Evolutionary conservation across 129 eudicot species (phyloP), one percentile per base, ranked within the genome.

Genomic region (Chrysanthemum lavandulifolium): DNA sequence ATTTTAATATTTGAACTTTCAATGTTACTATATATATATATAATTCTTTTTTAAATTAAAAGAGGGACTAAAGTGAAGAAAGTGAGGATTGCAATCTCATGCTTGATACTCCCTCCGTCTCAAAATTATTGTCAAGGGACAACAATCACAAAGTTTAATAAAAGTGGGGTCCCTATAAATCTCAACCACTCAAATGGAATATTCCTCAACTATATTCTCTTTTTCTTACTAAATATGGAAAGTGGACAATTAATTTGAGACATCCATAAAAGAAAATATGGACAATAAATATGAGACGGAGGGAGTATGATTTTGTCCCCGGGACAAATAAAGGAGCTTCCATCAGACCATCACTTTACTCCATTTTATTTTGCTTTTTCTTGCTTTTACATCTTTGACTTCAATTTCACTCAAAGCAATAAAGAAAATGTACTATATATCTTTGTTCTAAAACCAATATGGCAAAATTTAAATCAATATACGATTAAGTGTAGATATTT

Each of bases 241-340:
- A n/a, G n/a, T n/a, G n/a, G n/a, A n/a, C n/a, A n/a, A n/a, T n/a
- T n/a, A n/a, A n/a, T n/a, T n/a, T n/a, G n/a, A n/a, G n/a, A n/a
- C n/a, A n/a, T n/a, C n/a, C n/a, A n/a, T n/a, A n/a, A n/a, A n/a
- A n/a, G n/a, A n/a, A n/a, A n/a, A n/a, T n/a, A n/a, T n/a, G n/a
- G n/a, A n/a, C n/a, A n/a, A n/a, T n/a, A n/a, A n/a, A n/a, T n/a
- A n/a, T n/a, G n/a, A n/a, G n/a, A n/a, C n/a, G n/a, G n/a, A n/a
- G n/a, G n/a, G n/a, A n/a, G n/a, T n/a, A n/a, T 78, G 82, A 78
- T 78, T 72, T 36, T 78, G 82, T 78, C 69, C 45, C 78, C 27
- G 80, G 80, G 75, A 68, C 61, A 52, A 72, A 72, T 56, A 58
- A 72, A 72, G 54, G 66, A 9, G 40, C 47, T 48, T 65, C 10